phyloP scores from a whole-genome alignment of 1,139 yeast genomes.

The Tardiomyces blankii region DNA sequence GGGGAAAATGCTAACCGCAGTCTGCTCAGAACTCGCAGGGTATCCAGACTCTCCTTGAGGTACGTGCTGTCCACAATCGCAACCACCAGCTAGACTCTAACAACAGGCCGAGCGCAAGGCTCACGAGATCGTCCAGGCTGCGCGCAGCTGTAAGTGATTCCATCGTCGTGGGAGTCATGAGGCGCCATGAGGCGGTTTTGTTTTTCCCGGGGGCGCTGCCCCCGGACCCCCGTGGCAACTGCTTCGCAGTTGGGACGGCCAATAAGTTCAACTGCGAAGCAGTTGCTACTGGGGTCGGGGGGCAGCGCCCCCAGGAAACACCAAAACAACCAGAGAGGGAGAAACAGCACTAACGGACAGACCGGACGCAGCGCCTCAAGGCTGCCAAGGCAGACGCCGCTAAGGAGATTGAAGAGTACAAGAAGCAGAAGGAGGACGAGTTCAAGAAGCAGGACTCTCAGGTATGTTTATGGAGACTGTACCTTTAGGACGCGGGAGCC shows the following conservation, averaged over 20 bases:
- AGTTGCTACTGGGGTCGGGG: no score
- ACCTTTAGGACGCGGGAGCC: no score
- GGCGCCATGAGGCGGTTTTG: no score
- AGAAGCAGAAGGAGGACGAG: constrained; percentile 73
- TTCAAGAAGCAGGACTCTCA: constrained; percentile 59
- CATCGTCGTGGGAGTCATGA: constrained; percentile 5
- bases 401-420: constrained; percentile 78
- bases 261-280: no score
- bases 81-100: no score
- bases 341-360: not conserved
- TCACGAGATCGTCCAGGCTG: constrained; percentile 85
- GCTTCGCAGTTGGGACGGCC: no score
- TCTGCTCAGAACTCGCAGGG: constrained; percentile 34
- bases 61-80: no score
- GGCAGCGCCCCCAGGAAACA: no score
- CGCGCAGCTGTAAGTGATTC: constrained; percentile 51
- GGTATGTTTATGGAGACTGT: constrained; percentile 14
- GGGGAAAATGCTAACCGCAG: constrained; percentile 12
- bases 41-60: constrained; percentile 34
- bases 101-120: constrained; percentile 80
- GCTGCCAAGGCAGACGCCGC: constrained; percentile 93
- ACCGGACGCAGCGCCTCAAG: constrained; percentile 81
- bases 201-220: no score
- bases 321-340: no score
- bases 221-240: no score